Base-by-base conservation (phyloP, 306 rosid genomes). In the Comarum palustre region DNA sequence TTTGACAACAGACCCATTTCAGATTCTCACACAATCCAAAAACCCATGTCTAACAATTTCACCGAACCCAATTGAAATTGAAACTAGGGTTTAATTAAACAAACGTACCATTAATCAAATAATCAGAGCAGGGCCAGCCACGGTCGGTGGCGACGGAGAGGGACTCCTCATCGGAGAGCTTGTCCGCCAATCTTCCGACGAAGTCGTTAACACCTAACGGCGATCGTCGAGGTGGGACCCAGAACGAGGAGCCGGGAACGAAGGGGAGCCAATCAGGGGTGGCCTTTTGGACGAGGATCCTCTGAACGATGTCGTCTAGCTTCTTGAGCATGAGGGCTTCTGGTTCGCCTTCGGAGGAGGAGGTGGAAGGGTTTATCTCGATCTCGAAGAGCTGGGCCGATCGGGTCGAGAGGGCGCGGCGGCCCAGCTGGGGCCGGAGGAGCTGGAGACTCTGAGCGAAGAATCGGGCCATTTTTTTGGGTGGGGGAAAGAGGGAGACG, bases 201-300 rank as follows among this genome's bases (percentile, higher is more conserved):
- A 92, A 77, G 58, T 87, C 82, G 16, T 75, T 71, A 16, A 88
- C 83, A 52, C 82, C 85, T 7, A 82, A 19, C 0, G 80, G 78
- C 6, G 68, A 11, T 0, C 80, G 85, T 0, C 89, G 83, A 0
- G 98, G 97, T 8, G 97, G 96, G 77, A 92, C 98, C 98, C 98
- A 92, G 81, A 92, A 92, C 0, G 98, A 92, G 31, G 92, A 88
- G 0, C 98, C 95, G 1, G 98, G 98, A 0, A 85, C 85, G 50
- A 92, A 92, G 36, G 98, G 98, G 0, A 92, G 79, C 98, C 98
- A 92, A 69, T 92, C 89, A 0, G 95, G 98, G 0, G 96, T 90
- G 8, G 90, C 76, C 60, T 74, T 89, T 78, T 78, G 82, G 15
- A 92, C 90, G 0, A 92, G 68, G 69, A 90, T 70, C 20, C 81